Evolutionary conservation across 345 rosid species (phyloP), one percentile per base, ranked within the genome.

Genomic region (Hibiscus mutabilis): DNA sequence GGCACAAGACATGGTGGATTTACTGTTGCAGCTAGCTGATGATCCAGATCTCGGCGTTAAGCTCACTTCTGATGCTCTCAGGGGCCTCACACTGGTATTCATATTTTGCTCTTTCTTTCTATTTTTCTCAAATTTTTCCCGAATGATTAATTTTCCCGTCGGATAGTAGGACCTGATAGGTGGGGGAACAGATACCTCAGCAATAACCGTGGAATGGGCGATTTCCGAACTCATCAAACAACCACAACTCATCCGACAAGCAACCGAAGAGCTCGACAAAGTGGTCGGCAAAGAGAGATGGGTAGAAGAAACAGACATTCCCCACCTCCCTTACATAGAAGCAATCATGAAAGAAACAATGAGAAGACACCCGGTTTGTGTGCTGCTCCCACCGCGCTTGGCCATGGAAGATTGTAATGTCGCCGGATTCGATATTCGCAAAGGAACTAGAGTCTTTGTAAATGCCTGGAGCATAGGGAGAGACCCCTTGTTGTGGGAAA

Each of bases 21-120:
- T 42, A 42, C 46, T 42, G 46, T 2, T 42, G 46, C 46, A 11
- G 3, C 46, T 42, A 42, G 46, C 14, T 42, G 46, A 42, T 9
- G 46, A 42, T 2, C 46, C 46, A 2, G 3, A 42, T 42, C 46
- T 3, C 11, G 46, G 11, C 14, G 13, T 42, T 42, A 42, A 42
- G 46, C 46, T 42, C 46, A 42, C 46, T 16, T n/a, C 25, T 5
- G 74, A 80, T 13, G 68, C 72, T 33, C 2, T 10, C 46, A 42
- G 46, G 46, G 46, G 46, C 3, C 2, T 42, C 46, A 37, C 42
- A 37, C 42, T 1, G 42, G 40, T 35, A 35, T 6, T 1, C 6
- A 6, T 35, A 35, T 35, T 35, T 35, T 35, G 9, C 40, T 35
- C 40, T 33, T 33, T 33, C 37, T 33, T 4, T 33, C 37, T 33